Evolutionary conservation across 768 basidiomycete genomes (phyloP), one percentile per base, ranked within the genome.

Genomic region (Rhodotorula paludigena): DNA sequence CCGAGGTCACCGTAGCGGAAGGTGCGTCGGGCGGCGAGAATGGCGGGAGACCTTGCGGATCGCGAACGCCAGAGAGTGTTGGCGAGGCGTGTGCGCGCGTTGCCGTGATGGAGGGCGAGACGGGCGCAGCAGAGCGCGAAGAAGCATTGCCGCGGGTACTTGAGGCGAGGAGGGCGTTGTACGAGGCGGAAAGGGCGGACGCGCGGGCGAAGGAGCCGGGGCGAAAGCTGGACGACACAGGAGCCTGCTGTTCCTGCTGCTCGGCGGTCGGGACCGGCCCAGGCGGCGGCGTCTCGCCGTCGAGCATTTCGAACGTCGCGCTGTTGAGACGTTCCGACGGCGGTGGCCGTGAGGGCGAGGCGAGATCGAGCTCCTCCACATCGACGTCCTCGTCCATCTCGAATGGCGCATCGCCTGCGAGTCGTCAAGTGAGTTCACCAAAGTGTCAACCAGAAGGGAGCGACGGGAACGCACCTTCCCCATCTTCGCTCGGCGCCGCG

Each of bases 371-470:
- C n/a, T 56, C 57, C 15, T 55, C 64, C 32, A 57, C 33, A 28
- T 66, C 69, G 52, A 71, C 61, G 64, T 71, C 69, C 38, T 71
- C 69, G 62, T 71, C 69, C 69, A 71, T 71, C 36, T 71, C 69
- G 62, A 71, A 71, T 0, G 65, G 69, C 12, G 18, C 28, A 33
- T 66, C 64, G 3, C 44, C 51, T 8, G 48, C 33, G n/a, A n/a
- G n/a, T n/a, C n/a, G n/a, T n/a, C n/a, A n/a, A n/a, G n/a, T n/a
- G n/a, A n/a, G n/a, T n/a, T n/a, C n/a, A n/a, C n/a, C n/a, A n/a
- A n/a, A n/a, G n/a, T n/a, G n/a, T n/a, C n/a, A n/a, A n/a, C n/a
- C n/a, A n/a, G n/a, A 63, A 51, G 11, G 21, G 39, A 42, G 3
- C 36, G 32, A 23, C 8, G 8, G n/a, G 16, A 23, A 56, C 48